Conservation (phyloP, 208 protist genomes). For the Zelonia costaricensis region DNA sequence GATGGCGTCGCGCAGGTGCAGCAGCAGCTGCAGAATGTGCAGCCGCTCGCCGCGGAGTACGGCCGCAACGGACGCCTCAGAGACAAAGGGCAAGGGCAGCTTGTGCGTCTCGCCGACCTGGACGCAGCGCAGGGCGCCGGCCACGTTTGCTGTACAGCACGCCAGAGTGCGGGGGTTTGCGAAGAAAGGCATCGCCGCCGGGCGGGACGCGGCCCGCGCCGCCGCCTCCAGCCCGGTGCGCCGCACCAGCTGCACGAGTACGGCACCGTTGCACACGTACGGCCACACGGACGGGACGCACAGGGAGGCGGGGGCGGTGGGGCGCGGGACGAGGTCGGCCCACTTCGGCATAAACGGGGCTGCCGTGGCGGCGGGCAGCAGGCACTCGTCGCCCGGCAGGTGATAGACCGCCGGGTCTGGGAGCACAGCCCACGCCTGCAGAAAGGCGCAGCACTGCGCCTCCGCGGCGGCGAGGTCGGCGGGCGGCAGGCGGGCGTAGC, state of each 20-base stretch:
- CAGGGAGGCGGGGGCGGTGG: conserved; percentile 33
- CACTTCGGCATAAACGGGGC: conserved; percentile 59
- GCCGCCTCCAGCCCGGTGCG: conserved; percentile 18
- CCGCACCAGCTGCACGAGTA: conserved; percentile 48
- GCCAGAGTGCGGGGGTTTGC: conserved; percentile 51
- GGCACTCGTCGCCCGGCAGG: conserved; percentile 62
- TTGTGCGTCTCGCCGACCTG: conserved; percentile 3
- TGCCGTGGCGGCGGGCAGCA: conserved; percentile 44
- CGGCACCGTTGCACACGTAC: conserved; percentile 73
- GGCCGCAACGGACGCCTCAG: conserved; percentile 24
- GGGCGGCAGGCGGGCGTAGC: not conserved
- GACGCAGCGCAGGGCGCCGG: conserved; percentile 32
- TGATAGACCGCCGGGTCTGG: conserved; percentile 46
- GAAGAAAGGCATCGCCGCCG: conserved; percentile 19
- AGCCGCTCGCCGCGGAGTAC: conserved; percentile 50
- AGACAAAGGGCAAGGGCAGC: conserved; percentile 8
- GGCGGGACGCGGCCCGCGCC: not conserved
- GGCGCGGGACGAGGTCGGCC: conserved; percentile 21
- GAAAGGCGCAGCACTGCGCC: conserved; percentile 44
- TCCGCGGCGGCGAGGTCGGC: conserved; percentile 39
- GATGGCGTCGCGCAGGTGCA: conserved; percentile 19
- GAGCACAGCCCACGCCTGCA: conserved; percentile 47
- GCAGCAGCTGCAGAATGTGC: conserved; percentile 48
- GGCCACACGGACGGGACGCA: conserved; percentile 79
- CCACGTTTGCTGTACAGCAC: conserved; percentile 62